These are phyloP conservation scores for Aristolochia californica DNA, from an alignment of 164 flowering plant species.

Conservation along the genomic window DNA sequence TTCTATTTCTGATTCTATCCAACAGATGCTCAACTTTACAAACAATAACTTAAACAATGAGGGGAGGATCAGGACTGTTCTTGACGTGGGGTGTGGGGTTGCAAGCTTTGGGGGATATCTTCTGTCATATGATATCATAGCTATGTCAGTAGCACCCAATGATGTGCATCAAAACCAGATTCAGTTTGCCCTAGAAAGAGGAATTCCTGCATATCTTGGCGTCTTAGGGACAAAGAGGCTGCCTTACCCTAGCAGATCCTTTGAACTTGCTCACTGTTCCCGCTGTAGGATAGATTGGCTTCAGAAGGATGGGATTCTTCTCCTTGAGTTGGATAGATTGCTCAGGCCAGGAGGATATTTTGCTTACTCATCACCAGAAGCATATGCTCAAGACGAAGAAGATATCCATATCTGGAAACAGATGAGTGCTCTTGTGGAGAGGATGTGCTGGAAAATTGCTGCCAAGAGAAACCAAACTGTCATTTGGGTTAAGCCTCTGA, in stretches of 20 bases:
- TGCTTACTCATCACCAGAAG: slow-evolving; percentile 94
- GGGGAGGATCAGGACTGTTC: slow-evolving; percentile 66
- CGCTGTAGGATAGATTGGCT: slow-evolving; percentile 96
- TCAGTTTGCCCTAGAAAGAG: slow-evolving; percentile 94
- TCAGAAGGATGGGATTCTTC: slow-evolving; percentile 83
- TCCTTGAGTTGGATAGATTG: slow-evolving; percentile 83
- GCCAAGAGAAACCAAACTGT: slow-evolving; percentile 74
- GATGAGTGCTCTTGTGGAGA: slow-evolving; percentile 84
- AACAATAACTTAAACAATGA: slow-evolving; percentile 54
- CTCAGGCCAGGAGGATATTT: slow-evolving; percentile 94
- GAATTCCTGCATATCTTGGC: slow-evolving; percentile 88
- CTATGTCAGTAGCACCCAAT: slow-evolving; percentile 92
- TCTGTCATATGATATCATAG: slow-evolving; percentile 53
- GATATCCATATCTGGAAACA: slow-evolving; percentile 72
- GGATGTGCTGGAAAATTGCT: slow-evolving; percentile 93
- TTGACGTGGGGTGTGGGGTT: slow-evolving; percentile 93
- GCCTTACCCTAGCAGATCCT: slow-evolving; percentile 91
- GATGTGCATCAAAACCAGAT: slow-evolving; percentile 94
- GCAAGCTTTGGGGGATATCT: slow-evolving; percentile 94
- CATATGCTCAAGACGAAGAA: slow-evolving; percentile 92
- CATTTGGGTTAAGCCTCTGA: slow-evolving; percentile 80
- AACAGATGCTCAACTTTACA: slow-evolving; percentile 81
- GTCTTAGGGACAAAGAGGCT: slow-evolving; percentile 84
- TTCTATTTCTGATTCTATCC: neutral
- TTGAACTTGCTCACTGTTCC: slow-evolving; percentile 92